Base-by-base conservation (phyloP, 139 green algal genomes). In the Mesostigma viride region DNA sequence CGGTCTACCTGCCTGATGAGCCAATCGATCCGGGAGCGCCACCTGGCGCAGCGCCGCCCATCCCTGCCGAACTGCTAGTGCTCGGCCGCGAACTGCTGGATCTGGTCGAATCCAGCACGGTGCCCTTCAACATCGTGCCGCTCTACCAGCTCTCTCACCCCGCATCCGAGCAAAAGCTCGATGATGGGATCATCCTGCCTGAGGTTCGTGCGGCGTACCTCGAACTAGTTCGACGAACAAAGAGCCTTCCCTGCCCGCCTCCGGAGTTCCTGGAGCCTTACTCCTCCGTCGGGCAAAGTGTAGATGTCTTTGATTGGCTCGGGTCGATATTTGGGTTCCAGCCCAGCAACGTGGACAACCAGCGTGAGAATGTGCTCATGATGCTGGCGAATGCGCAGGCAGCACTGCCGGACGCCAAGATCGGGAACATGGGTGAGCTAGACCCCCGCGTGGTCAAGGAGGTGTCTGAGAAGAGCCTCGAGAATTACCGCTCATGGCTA, bases 271-370 rank as follows among this genome's bases (percentile, higher is more conserved):
- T 17, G n/a, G n/a, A n/a, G n/a, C n/a, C n/a, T n/a, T n/a, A n/a
- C n/a, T n/a, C n/a, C 40, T 14, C 40, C 14, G 17, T 24, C 40
- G 40, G 14, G 17, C 14, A 14, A 14, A 53, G 17, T 17, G 14
- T 53, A 17, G 40, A 53, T 17, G 40, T 53, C 14, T 53, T 53
- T 17, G 40, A 53, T 17, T 53, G 40, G 40, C 17, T 53, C 14
- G 17, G 17, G 40, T 53, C 14, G 14, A 17, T 53, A 17, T 53
- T 14, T 53, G 40, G 40, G 14, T 53, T 66, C 48, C 70, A 77
- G 71, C 22, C 45, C 27, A 66, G 75, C 71, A 77, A 68, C 14
- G 71, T 77, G 31, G 35, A 48, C 26, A 77, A 73, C 53, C 71
- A 77, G 53, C 47, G 71, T n/a, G 71, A 77, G 53, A 48, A 77